Evolutionary conservation across 1,284 basidiomycete species (phyloP).

Genomic region (Ganoderma lucidum): DNA sequence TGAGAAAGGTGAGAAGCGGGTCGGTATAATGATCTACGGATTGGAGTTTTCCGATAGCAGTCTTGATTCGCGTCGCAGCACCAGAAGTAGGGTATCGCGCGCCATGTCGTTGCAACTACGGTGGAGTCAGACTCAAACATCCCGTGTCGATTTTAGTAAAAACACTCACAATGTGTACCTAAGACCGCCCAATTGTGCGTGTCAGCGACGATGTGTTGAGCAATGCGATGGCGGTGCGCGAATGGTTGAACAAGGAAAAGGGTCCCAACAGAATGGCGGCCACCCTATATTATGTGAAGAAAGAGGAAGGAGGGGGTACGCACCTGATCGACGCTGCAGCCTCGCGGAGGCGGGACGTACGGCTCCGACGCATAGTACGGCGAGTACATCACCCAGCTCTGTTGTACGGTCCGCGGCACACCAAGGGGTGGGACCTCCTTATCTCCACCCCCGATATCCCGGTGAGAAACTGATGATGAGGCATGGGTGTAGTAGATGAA

Average conservation of each 20-base stretch:
- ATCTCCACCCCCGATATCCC: not conserved
- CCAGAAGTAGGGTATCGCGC: slow-evolving; percentile 78
- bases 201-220: not conserved
- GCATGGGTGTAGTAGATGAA: slow-evolving; percentile 27
- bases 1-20: slow-evolving; percentile 65
- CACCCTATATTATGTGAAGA: not conserved
- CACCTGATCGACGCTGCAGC: slow-evolving; percentile 67
- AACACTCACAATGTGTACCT: slow-evolving; percentile 12
- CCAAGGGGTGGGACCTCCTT: slow-evolving; percentile 9
- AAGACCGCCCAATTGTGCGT: not conserved
- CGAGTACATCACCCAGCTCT: slow-evolving; percentile 65
- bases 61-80: slow-evolving; percentile 54
- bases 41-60: slow-evolving; percentile 61
- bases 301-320: slow-evolving; percentile 17
- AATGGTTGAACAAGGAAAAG: not conserved
- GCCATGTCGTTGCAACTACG: slow-evolving; percentile 86
- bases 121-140: not conserved
- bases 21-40: slow-evolving; percentile 53
- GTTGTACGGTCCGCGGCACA: slow-evolving; percentile 32
- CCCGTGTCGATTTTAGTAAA: not conserved
- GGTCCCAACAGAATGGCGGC: not conserved
- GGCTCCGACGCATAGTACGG: slow-evolving; percentile 60
- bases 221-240: not conserved
- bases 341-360: slow-evolving; percentile 56
- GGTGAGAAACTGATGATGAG: not conserved